A percentile compares a stretch with the other conserved stretches of the same genome.
phyloP scores from a whole-genome alignment of 345 rosid species.

The Boechera stricta region DNA sequence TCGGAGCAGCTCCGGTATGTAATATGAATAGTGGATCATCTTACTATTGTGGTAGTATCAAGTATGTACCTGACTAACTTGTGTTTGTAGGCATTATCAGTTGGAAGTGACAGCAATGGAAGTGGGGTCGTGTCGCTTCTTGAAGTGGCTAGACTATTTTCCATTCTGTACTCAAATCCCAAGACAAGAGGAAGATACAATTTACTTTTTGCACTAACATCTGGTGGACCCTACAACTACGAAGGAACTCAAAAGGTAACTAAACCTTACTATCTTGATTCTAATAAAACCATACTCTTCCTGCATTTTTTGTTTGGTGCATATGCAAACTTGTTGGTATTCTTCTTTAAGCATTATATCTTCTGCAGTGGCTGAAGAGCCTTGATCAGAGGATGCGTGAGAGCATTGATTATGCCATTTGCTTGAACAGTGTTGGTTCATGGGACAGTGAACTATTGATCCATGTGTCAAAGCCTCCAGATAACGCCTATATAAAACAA shows the following conservation, averaged over 20 bases:
- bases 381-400: conserved; percentile 97
- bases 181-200: conserved; percentile 95
- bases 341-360: conserved; percentile 31
- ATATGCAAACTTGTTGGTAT: conserved; percentile 21
- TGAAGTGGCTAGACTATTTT: conserved; percentile 93
- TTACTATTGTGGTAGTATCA: conserved; percentile 22
- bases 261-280: conserved; percentile 30
- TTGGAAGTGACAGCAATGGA: conserved; percentile 97
- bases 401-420: conserved; percentile 95
- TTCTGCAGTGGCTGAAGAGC: conserved; percentile 92
- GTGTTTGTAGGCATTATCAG: conserved; percentile 79
- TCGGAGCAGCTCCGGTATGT: conserved; percentile 97
- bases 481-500: conserved; percentile 86
- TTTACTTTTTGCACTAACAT: conserved; percentile 90
- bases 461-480: conserved; percentile 98
- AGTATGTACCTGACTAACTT: conserved; percentile 35
- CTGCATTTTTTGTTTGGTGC: conserved; percentile 1
- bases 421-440: conserved; percentile 93
- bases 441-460: conserved; percentile 75
- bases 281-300: conserved; percentile 9
- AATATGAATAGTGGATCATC: conserved; percentile 30
- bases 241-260: conserved; percentile 94
- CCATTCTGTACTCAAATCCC: conserved; percentile 88
- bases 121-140: conserved; percentile 96
- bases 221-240: conserved; percentile 97